Base-by-base conservation (phyloP, 2,329 filamentous ascomycete genomes). In the Gyromitra esculenta region DNA sequence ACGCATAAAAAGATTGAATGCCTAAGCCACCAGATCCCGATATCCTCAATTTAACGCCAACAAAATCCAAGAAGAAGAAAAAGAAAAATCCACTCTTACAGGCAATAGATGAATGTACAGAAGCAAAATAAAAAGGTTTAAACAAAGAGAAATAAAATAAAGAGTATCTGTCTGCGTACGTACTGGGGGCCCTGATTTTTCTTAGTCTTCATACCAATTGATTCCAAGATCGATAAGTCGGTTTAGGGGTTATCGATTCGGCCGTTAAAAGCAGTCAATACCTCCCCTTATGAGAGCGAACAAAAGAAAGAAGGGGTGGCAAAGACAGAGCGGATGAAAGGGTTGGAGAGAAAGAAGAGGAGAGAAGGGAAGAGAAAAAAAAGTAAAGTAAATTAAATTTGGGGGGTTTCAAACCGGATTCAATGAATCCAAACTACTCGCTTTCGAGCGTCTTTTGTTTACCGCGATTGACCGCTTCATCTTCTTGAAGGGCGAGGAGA, bases 351-450 rank as follows among this genome's bases (percentile, higher is more conserved):
- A 18, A 37, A 18, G 15, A 9, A 21, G 39, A 9, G 6, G 18
- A 21, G 18, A 21, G 18, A 73, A 45, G 39, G 41, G 9, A 37
- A 18, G 9, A 31, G 25, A 31, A 67, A 45, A 25, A 48, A 18
- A 37, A 18, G 15, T n/a, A 21, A 48, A 9, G 6, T 21, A 48
- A 70, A 11, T 64, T 43, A 76, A 18, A 21, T 35, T 31, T 4
- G 25, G 4, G 25, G 25, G 25, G 25, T 31, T 31, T 31, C n/a
- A 31, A 31, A 31, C 25, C 25, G 71, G 75, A 52, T 68, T 65
- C 43, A 77, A 43, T 11, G 70, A 69, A 39, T 70, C 41, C n/a
- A 75, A 9, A 31, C 75, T 77, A 25, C 69, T 77, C n/a, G 64
- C 59, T 18, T 77, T 77, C 13, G 75, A 77, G 8, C 31, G 43